Evolutionary conservation across 2,329 filamentous ascomycete species (phyloP).

Genomic region (Nothophoma quercina): DNA sequence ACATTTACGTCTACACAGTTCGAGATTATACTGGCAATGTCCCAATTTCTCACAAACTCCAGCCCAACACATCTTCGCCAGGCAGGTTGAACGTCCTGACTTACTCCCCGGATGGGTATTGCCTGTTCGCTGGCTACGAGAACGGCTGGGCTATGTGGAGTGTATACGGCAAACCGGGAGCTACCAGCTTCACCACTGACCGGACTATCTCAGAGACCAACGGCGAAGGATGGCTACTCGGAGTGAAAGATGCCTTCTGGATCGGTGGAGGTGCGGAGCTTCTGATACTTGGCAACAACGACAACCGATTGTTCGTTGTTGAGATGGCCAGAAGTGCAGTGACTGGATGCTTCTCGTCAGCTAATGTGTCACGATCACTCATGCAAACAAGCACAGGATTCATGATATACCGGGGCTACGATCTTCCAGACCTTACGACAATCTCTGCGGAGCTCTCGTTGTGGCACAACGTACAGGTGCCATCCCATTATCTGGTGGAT

Average conservation of each 20-base stretch:
- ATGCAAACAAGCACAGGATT: conserved; percentile 87
- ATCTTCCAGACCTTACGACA: conserved; percentile 86
- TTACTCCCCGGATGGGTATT: conserved; percentile 96
- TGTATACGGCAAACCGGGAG: conserved; percentile 90
- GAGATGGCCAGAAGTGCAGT: conserved; percentile 96
- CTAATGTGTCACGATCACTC: conserved; percentile 88
- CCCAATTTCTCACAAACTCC: conserved; percentile 81
- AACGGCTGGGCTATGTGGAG: conserved; percentile 97
- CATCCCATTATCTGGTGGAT: conserved; percentile 81
- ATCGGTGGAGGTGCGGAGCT: conserved; percentile 87
- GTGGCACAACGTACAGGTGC: conserved; percentile 94
- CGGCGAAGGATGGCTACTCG: conserved; percentile 83
- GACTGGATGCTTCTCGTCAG: conserved; percentile 87
- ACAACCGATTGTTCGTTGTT: conserved; percentile 83
- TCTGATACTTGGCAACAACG: conserved; percentile 72
- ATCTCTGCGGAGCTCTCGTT: conserved; percentile 90
- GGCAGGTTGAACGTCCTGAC: conserved; percentile 76
- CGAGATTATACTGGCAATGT: conserved; percentile 95
- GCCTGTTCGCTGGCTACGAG: conserved; percentile 91
- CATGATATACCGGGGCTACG: conserved; percentile 93
- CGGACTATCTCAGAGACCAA: conserved; percentile 69
- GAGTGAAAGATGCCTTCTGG: conserved; percentile 82
- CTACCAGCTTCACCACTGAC: conserved; percentile 81
- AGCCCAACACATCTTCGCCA: conserved; percentile 72
- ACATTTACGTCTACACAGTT: conserved; percentile 87